Percentiles rank a stretch among this genome's conserved stretches.
These are phyloP conservation scores for Alternaria brassicicola DNA, from an alignment of 2,329 filamentous ascomycete species.

Conservation along the genomic window DNA sequence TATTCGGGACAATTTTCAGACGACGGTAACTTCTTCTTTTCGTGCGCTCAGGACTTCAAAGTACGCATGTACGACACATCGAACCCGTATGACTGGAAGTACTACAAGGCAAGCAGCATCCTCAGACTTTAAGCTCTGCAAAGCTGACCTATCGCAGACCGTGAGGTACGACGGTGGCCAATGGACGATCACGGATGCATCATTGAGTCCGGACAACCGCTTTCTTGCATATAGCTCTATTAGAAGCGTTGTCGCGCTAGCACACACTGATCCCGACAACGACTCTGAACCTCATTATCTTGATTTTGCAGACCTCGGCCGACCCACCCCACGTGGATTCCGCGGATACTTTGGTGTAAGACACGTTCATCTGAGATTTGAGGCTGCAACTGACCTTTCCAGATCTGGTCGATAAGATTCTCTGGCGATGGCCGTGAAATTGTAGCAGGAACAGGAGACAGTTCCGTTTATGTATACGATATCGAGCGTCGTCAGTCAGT, in stretches of 20 bases:
- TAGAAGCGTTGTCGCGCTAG: slow-evolving; percentile 79
- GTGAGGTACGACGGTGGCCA: slow-evolving; percentile 83
- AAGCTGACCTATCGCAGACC: slow-evolving; percentile 64
- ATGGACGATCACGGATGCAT: slow-evolving; percentile 96
- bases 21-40: slow-evolving; percentile 97
- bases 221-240: slow-evolving; percentile 94
- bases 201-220: slow-evolving; percentile 87
- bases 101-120: slow-evolving; percentile 75
- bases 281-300: slow-evolving; percentile 78
- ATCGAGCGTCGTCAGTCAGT: slow-evolving; percentile 79
- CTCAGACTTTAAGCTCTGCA: not conserved
- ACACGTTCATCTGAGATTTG: not conserved
- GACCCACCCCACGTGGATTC: slow-evolving; percentile 45
- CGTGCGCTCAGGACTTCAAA: slow-evolving; percentile 87
- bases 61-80: slow-evolving; percentile 98
- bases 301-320: slow-evolving; percentile 67
- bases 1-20: slow-evolving; percentile 97
- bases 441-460: slow-evolving; percentile 82
- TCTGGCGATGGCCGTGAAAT: slow-evolving; percentile 90
- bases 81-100: slow-evolving; percentile 92
- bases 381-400: slow-evolving; percentile 12
- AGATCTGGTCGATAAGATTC: slow-evolving; percentile 90
- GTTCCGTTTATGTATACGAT: slow-evolving; percentile 87
- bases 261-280: slow-evolving; percentile 84
- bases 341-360: slow-evolving; percentile 44